A percentile compares a stretch with the other conserved stretches of the same genome.
These are phyloP conservation scores for Thamnidium elegans DNA, from an alignment of 192 early-diverging fungal genomes.

Conservation along the genomic window DNA sequence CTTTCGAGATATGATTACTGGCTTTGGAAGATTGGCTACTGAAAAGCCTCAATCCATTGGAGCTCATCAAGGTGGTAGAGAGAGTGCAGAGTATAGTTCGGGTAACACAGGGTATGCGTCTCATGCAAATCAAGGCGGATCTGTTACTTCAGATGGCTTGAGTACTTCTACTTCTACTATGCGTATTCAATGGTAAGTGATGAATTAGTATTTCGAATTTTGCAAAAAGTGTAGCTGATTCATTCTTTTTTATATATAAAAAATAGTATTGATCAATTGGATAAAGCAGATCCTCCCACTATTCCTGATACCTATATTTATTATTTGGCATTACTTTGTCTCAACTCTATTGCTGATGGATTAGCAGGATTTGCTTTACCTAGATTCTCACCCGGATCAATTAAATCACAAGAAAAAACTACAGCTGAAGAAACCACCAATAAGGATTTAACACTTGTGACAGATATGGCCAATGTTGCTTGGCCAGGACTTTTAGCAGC, in stretches of 20 bases:
- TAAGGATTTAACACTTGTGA: slow-evolving; percentile 47
- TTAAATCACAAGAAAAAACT: slow-evolving; percentile 10
- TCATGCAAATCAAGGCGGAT: slow-evolving; percentile 6
- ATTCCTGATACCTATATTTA: slow-evolving; percentile 89
- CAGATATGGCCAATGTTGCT: slow-evolving; percentile 74
- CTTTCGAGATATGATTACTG: slow-evolving; percentile 77
- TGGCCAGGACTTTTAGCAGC: slow-evolving; percentile 79
- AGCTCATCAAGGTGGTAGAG: slow-evolving; percentile 37
- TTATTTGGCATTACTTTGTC: slow-evolving; percentile 69
- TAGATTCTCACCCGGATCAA: slow-evolving; percentile 41
- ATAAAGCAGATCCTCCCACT: slow-evolving; percentile 85
- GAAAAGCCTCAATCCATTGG: slow-evolving; percentile 65
- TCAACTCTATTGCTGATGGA: slow-evolving; percentile 69
- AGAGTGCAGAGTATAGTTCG: slow-evolving; percentile 34
- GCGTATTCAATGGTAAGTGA: slow-evolving; percentile 66
- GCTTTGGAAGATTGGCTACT: slow-evolving; percentile 67
- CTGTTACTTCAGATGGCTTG: slow-evolving; percentile 38
- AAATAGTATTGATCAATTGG: slow-evolving; percentile 81
- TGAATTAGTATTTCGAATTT: background rate
- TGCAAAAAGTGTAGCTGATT: background rate
- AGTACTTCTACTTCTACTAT: slow-evolving; percentile 53
- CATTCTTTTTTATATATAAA: background rate
- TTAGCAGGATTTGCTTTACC: slow-evolving; percentile 66
- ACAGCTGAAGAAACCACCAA: background rate
- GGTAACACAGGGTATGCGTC: background rate